Conservation (phyloP, 805 yeast species). For the Metschnikowia reukaufii region DNA sequence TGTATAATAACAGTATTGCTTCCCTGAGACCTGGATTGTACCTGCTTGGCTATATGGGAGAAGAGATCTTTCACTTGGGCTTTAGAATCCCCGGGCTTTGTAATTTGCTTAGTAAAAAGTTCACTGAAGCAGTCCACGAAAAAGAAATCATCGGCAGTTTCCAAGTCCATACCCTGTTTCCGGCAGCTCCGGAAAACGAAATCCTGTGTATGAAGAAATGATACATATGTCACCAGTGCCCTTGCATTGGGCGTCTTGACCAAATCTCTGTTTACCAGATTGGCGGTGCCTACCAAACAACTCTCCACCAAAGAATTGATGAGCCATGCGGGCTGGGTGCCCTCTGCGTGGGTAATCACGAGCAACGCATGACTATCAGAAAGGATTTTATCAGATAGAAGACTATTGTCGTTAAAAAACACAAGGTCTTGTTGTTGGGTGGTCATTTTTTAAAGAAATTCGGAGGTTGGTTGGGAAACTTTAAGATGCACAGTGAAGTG, state of each 20-base stretch:
- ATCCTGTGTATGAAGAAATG: slow-evolving; percentile 36
- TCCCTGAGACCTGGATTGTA: slow-evolving; percentile 7
- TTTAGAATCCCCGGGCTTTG: slow-evolving; percentile 21
- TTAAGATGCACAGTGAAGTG: too few relatives aligned
- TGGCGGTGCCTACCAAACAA: slow-evolving; percentile 47
- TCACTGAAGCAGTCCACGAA: slow-evolving; percentile 49
- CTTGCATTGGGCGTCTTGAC: slow-evolving; percentile 9
- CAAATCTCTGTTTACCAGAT: slow-evolving; percentile 36
- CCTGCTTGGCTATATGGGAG: slow-evolving; percentile 12
- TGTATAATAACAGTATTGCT: slow-evolving; percentile 43
- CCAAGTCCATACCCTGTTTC: slow-evolving; percentile 40
- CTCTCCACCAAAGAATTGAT: slow-evolving; percentile 54
- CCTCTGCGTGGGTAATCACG: slow-evolving; percentile 37
- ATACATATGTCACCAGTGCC: slow-evolving; percentile 36
- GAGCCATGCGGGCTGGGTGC: slow-evolving; percentile 68
- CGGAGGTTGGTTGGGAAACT: too few relatives aligned
- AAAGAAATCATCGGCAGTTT: slow-evolving; percentile 25
- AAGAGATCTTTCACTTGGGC: slow-evolving; percentile 21
- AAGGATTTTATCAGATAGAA: slow-evolving; percentile 32
- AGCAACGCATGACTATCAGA: slow-evolving; percentile 22
- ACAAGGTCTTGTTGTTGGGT: slow-evolving; percentile 59
- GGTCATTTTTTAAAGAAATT: slow-evolving; percentile 11
- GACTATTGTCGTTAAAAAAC: slow-evolving; percentile 51
- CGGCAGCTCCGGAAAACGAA: slow-evolving; percentile 35
- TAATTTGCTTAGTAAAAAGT: slow-evolving; percentile 38